These are phyloP conservation scores for Sarocladium strictum DNA, from an alignment of 2,329 filamentous ascomycete species.

Conservation along the genomic window DNA sequence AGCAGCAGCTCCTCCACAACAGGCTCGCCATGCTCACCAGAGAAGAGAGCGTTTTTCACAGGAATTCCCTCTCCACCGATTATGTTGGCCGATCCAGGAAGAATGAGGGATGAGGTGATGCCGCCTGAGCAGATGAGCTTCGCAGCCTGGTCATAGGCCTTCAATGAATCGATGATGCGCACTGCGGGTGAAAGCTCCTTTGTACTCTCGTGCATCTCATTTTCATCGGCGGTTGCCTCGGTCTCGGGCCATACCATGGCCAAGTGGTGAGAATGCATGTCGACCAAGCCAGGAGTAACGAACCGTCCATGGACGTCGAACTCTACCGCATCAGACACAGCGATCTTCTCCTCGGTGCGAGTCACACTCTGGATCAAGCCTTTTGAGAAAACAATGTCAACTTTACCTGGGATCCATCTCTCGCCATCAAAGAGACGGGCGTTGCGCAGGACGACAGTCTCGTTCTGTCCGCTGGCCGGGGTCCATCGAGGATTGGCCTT, in stretches of 20 bases:
- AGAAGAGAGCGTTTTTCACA: conserved; percentile 18
- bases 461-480: conserved; percentile 27
- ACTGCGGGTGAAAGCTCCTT: neutral
- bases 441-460: conserved; percentile 31
- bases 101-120: neutral
- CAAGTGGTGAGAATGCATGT: conserved; percentile 38
- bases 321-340: conserved; percentile 14
- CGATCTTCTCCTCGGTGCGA: neutral
- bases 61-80: conserved; percentile 33
- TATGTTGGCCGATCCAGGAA: conserved; percentile 35
- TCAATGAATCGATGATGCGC: neutral
- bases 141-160: conserved; percentile 9
- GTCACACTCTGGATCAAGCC: neutral
- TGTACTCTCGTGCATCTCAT: conserved; percentile 22
- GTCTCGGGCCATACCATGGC: conserved; percentile 20
- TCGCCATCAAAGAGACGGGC: conserved; percentile 38
- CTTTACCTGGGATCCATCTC: conserved; percentile 20
- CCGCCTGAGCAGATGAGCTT: neutral
- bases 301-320: conserved; percentile 29
- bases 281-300: conserved; percentile 38
- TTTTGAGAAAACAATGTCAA: conserved; percentile 21
- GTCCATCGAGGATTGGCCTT: conserved; percentile 35
- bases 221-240: conserved; percentile 24
- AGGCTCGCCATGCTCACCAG: conserved; percentile 27
- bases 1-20: conserved; percentile 35